phyloP scores from a whole-genome alignment of 345 rosid genomes.

The Hypericum perforatum region DNA sequence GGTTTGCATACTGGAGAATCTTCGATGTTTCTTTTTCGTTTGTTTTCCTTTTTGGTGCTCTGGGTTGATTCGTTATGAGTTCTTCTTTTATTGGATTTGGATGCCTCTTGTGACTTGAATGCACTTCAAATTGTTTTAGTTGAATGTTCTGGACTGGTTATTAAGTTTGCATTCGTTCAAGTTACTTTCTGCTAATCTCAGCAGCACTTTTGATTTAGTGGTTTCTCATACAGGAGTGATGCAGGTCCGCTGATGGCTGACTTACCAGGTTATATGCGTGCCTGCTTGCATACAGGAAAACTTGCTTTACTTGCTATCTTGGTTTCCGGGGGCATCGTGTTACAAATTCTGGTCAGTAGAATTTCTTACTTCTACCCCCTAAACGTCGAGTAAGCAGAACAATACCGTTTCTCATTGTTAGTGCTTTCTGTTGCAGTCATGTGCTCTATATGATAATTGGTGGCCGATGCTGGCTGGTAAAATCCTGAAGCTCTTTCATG shows the following conservation, averaged over 20 bases:
- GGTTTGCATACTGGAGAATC: too few relatives aligned
- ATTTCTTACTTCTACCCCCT: background rate
- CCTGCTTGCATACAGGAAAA: conserved; percentile 76
- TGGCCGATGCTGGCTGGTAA: conserved; percentile 93
- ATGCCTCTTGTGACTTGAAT: too few relatives aligned
- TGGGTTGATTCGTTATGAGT: too few relatives aligned
- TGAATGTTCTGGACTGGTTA: too few relatives aligned
- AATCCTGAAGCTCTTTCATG: conserved; percentile 10
- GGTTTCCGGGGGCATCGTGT: conserved; percentile 74
- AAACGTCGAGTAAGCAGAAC: background rate
- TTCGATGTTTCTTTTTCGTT: too few relatives aligned
- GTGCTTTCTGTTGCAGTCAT: conserved; percentile 49
- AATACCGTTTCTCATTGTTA: conserved; percentile 3
- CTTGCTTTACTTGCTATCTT: conserved; percentile 76
- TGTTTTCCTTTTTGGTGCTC: too few relatives aligned
- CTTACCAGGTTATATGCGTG: conserved; percentile 55
- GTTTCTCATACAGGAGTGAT: conserved; percentile 10
- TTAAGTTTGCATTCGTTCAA: too few relatives aligned
- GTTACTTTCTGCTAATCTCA: too few relatives aligned
- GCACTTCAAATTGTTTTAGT: too few relatives aligned
- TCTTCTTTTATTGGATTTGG: too few relatives aligned
- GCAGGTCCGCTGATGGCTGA: conserved; percentile 49
- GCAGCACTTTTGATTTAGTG: too few relatives aligned
- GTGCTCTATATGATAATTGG: conserved; percentile 90
- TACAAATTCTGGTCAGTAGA: conserved; percentile 74